Evolutionary conservation across 1,284 basidiomycete genomes (phyloP).

Genomic region (Uromyces viciae-fabae): DNA sequence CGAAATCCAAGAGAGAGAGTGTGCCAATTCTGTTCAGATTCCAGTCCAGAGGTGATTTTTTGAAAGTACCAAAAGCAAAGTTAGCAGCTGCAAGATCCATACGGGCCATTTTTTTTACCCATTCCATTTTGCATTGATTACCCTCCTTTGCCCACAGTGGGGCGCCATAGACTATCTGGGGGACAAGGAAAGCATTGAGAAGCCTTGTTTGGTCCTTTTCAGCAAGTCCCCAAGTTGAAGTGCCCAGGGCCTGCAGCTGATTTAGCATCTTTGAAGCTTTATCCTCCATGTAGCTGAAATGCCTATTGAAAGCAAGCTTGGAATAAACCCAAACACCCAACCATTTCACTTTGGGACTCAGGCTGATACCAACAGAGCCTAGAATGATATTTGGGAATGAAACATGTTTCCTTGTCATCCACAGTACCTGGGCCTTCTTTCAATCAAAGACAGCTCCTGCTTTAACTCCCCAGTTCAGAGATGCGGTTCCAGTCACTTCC

Average conservation of each 20-base stretch:
- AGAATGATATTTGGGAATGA: neutral
- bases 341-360: neutral
- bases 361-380: neutral
- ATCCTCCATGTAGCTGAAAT: neutral
- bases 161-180: neutral
- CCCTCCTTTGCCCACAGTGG: neutral
- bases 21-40: too few species aligned
- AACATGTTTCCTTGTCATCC: neutral
- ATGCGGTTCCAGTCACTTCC: neutral
- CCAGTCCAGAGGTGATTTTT: neutral
- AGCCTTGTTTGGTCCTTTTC: neutral
- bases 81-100: neutral
- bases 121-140: neutral
- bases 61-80: neutral
- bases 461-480: neutral
- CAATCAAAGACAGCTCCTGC: neutral
- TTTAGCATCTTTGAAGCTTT: too few species aligned
- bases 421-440: neutral
- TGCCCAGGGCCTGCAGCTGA: neutral
- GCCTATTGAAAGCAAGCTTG: neutral
- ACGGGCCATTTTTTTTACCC: neutral
- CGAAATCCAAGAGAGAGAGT: too few species aligned
- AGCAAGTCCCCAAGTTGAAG: neutral
- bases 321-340: neutral
- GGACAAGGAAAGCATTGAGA: neutral